phyloP scores from a whole-genome alignment of 2,329 filamentous ascomycete species.

The Emergomyces pasteurianus region DNA sequence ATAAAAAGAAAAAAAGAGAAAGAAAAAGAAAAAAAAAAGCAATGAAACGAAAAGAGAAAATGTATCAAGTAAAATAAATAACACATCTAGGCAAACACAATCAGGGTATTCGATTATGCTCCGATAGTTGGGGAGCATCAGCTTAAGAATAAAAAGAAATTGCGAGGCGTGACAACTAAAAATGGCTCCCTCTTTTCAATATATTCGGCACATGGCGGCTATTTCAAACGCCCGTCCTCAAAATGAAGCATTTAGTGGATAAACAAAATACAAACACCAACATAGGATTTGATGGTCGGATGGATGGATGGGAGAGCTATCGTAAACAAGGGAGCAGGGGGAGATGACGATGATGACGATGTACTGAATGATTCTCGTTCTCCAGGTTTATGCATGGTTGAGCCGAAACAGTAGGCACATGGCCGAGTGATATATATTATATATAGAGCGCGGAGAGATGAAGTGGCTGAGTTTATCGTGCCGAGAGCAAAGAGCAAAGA shows the following conservation, averaged over 20 bases:
- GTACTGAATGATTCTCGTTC: not conserved
- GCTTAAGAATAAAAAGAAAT: not conserved
- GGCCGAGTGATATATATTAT: not conserved
- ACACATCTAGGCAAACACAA: not conserved
- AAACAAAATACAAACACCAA: not conserved
- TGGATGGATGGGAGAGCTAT: not conserved
- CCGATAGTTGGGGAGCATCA: not conserved
- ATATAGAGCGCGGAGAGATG: not conserved
- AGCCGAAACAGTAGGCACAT: not conserved
- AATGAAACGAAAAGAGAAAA: not conserved
- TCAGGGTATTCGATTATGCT: not conserved
- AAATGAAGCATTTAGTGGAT: not conserved
- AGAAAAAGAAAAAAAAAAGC: too few species aligned
- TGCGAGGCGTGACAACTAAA: not conserved
- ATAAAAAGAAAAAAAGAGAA: not conserved
- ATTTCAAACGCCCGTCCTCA: not conserved
- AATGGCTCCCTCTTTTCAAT: not conserved
- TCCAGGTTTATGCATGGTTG: not conserved
- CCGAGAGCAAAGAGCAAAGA: not conserved
- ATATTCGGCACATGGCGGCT: not conserved
- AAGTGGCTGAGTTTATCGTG: not conserved
- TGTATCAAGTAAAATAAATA: not conserved
- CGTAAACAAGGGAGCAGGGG: not conserved
- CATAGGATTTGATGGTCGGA: not conserved
- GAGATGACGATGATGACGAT: not conserved